A percentile compares a stretch with the other conserved stretches of the same genome.
These are phyloP conservation scores for Rosa persica DNA, from an alignment of 306 rosid genomes.

Conservation along the genomic window DNA sequence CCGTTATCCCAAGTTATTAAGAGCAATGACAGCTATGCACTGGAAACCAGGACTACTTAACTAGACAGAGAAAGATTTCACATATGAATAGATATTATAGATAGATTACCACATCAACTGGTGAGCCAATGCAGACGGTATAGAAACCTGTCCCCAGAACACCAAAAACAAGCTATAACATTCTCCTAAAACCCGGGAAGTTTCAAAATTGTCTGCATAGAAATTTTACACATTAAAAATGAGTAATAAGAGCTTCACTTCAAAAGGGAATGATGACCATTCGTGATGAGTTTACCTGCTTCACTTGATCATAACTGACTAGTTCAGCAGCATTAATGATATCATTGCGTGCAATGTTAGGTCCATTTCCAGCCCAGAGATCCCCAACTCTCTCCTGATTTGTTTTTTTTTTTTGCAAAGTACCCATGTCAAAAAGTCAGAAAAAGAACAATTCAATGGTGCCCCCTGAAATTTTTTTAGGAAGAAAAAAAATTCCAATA, in stretches of 20 bases:
- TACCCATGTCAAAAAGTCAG: slow-evolving; percentile 6
- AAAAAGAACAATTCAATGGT: background rate
- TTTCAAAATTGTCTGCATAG: slow-evolving; percentile 78
- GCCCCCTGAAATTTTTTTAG: background rate
- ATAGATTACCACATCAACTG: slow-evolving; percentile 87
- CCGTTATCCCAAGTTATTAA: background rate
- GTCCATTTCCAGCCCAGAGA: slow-evolving; percentile 94
- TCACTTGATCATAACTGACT: slow-evolving; percentile 97
- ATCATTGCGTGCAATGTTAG: slow-evolving; percentile 84
- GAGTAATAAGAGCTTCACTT: background rate
- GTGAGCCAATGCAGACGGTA: slow-evolving; percentile 95
- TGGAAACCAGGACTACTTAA: background rate
- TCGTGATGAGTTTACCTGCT: slow-evolving; percentile 48
- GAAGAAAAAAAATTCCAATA: background rate
- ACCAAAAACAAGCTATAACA: slow-evolving; percentile 67
- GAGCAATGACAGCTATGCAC: background rate
- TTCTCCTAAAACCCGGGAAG: slow-evolving; percentile 90
- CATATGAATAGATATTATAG: slow-evolving; percentile 14
- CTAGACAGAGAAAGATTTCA: background rate
- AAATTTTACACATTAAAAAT: slow-evolving; percentile 13
- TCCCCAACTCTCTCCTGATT: slow-evolving; percentile 78
- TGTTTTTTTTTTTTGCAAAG: background rate
- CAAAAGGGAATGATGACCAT: slow-evolving; percentile 13
- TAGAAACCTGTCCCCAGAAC: slow-evolving; percentile 90
- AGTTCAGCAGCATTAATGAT: slow-evolving; percentile 95